Evolutionary conservation across 345 rosid genomes (phyloP), one percentile per base, ranked within the genome.

Genomic region (Corchorus olitorius): DNA sequence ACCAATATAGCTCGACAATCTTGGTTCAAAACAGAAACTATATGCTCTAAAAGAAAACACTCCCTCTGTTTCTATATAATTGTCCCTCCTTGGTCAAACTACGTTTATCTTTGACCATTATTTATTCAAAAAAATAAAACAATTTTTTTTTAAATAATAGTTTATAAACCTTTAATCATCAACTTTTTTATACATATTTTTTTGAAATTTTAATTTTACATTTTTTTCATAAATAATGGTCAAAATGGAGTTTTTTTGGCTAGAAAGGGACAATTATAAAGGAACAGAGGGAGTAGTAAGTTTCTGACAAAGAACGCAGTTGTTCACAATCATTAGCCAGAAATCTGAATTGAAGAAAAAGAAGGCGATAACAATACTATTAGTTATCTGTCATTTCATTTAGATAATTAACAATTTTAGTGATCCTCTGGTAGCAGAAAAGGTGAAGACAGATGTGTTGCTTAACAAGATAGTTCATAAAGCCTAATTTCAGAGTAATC

Each of bases 311-410:
- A 39, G 2, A 45, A 8, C 33, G 34, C n/a, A 61, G 4, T 33
- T 33, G 33, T 33, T 12, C n/a, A 59, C 14, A 61, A 61, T 0
- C 43, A 34, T 35, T 62, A 62, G 10, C 45, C 15, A 19, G 15
- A 62, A 62, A 34, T 15, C 66, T 34, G 45, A 62, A 1, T 14
- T 62, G 11, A 15, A 62, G 66, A 62, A 5, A 20, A 69, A 68
- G 13, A 72, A 78, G 37, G 52, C 17, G n/a, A 60, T n/a, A n/a
- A 71, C n/a, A n/a, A n/a, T n/a, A n/a, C n/a, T n/a, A 69, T 19
- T 35, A 35, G 35, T 58, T n/a, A n/a, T 33, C 50, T n/a, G 65
- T 43, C 39, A 50, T 34, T 64, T 19, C 63, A 70, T 53, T 76
- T 76, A 58, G 60, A 52, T 59, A 35, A 8, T 50, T 73, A 16